Conservation (phyloP, 1,284 basidiomycete species). For the Ustilago hordei region DNA sequence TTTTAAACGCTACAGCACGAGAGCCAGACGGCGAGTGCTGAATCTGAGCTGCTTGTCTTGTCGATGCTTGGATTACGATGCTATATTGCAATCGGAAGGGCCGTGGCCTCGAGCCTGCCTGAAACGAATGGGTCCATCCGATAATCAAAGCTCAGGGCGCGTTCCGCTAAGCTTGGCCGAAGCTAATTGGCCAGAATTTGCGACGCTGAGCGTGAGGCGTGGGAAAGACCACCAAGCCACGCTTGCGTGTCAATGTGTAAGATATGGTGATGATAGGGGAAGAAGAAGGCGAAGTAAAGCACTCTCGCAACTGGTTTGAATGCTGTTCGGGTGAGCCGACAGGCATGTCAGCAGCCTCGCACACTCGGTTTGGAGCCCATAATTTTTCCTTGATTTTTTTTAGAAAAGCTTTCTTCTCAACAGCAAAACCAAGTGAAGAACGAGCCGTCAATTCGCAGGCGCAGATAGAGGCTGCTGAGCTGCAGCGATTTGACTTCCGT, state of each 20-base stretch:
- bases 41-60: too few relatives aligned
- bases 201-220: neutral
- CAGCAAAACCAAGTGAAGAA: constrained; percentile 4
- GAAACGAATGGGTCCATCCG: neutral
- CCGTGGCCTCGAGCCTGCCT: neutral
- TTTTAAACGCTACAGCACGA: too few relatives aligned
- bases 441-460: neutral
- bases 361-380: constrained; percentile 1
- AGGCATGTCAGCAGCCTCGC: neutral
- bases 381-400: neutral
- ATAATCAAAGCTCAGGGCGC: neutral
- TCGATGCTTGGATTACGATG: too few relatives aligned
- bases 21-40: neutral
- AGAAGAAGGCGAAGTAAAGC: neutral
- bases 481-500: neutral
- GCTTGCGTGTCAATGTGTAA: neutral
- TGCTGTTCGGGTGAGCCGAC: constrained; percentile 7
- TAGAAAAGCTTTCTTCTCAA: constrained; percentile 3
- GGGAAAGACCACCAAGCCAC: neutral
- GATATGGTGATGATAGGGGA: neutral
- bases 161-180: neutral
- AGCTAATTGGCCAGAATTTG: neutral
- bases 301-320: neutral
- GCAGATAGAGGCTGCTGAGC: too few relatives aligned
- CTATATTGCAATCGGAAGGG: neutral